Conservation (phyloP, 2,329 filamentous ascomycete genomes). For the Tolypocladium ophioglossoides region DNA sequence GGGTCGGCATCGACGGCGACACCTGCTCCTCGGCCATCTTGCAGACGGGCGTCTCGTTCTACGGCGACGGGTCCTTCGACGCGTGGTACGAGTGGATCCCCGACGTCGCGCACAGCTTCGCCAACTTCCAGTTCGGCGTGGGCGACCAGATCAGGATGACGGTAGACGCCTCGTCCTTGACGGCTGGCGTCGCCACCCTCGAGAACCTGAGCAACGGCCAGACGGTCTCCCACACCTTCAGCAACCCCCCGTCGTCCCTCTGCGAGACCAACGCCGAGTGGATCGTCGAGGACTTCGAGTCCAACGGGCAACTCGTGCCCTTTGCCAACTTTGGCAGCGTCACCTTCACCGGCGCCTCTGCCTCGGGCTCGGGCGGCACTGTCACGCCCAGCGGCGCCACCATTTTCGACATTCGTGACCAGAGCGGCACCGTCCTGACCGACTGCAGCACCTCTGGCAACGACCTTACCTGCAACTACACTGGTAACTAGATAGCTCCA, state of each 20-base stretch:
- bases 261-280: conserved; percentile 50
- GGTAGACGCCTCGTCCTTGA: conserved; percentile 15
- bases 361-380: conserved; percentile 6
- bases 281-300: conserved; percentile 43
- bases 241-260: conserved; percentile 28
- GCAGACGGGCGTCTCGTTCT: conserved; percentile 32
- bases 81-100: conserved; percentile 38
- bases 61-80: conserved; percentile 23
- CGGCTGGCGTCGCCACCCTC: conserved; percentile 14
- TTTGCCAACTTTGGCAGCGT: conserved; percentile 20
- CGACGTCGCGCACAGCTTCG: conserved; percentile 28
- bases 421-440: conserved; percentile 3
- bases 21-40: conserved; percentile 28
- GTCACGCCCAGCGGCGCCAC: conserved; percentile 6
- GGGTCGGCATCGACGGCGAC: conserved; percentile 39
- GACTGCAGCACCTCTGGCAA: conserved; percentile 4
- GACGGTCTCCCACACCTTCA: conserved; percentile 40
- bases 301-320: conserved; percentile 12
- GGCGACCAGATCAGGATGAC: conserved; percentile 20
- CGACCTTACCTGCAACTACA: conserved; percentile 2
- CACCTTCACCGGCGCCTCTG: conserved; percentile 13
- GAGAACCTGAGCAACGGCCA: conserved; percentile 42
- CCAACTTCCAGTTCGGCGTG: conserved; percentile 16
- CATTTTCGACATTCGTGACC: conserved; percentile 9
- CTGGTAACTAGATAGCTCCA: not conserved